These are phyloP conservation scores for Orobanche coerulescens DNA, from an alignment of 257 asterid species.

Conservation along the genomic window DNA sequence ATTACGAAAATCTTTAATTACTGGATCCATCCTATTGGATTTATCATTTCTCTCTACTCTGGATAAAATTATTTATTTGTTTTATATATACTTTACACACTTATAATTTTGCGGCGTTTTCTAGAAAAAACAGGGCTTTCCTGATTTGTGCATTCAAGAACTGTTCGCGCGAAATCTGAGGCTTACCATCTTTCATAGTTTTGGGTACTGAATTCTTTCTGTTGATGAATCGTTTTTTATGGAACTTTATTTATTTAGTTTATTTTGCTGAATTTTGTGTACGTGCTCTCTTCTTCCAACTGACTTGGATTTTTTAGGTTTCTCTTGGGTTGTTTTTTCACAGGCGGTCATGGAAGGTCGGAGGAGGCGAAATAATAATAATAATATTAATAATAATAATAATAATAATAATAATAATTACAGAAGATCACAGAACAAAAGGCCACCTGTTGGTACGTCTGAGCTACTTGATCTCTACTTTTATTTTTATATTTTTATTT, in stretches of 20 bases:
- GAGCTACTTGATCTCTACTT: constrained; percentile 11
- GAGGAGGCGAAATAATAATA: constrained; percentile 25
- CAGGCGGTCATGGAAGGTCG: constrained; percentile 37
- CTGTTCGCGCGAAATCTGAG: constrained; percentile 25
- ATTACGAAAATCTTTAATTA: too few species aligned
- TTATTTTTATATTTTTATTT: background rate
- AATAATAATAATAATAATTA: background rate
- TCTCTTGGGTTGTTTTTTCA: constrained; percentile 6
- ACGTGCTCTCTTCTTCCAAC: background rate
- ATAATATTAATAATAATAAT: constrained; percentile 1
- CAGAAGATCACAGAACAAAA: constrained; percentile 30
- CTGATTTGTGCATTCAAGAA: background rate
- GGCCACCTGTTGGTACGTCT: constrained; percentile 32
- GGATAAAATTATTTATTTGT: too few species aligned
- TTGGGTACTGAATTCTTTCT: background rate
- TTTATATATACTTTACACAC: background rate
- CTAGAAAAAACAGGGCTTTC: constrained; percentile 15
- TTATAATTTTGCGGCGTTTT: constrained; percentile 16
- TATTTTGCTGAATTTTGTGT: background rate
- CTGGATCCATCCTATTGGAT: constrained; percentile 18
- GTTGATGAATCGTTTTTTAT: background rate
- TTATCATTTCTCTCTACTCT: background rate
- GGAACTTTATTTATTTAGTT: background rate
- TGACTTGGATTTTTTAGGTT: background rate
- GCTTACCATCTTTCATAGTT: constrained; percentile 20